Conservation (phyloP, 768 basidiomycete genomes). For the Galerina marginata region DNA sequence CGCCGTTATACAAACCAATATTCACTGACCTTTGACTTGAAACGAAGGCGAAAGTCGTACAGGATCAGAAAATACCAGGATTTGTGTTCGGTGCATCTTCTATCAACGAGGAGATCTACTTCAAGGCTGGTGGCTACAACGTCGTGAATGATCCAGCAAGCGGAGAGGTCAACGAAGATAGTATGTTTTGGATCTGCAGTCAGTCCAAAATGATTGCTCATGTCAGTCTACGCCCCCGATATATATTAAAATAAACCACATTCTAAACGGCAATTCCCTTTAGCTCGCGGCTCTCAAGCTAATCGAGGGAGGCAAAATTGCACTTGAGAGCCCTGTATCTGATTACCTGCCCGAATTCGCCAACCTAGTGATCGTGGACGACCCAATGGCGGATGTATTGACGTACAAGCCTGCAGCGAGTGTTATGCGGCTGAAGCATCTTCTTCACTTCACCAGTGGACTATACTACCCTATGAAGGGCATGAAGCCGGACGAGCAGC, state of each 20-base stretch:
- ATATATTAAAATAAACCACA: neutral
- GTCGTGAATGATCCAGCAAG: conserved; percentile 32
- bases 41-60: conserved; percentile 10
- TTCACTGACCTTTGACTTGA: neutral
- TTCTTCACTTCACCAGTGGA: conserved; percentile 35
- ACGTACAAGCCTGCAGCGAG: conserved; percentile 24
- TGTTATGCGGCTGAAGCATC: conserved; percentile 26
- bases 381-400: conserved; percentile 7
- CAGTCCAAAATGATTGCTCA: conserved; percentile 39
- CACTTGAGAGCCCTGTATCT: conserved; percentile 25
- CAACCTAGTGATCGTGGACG: conserved; percentile 25
- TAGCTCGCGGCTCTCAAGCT: conserved; percentile 37
- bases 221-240: conserved; percentile 20
- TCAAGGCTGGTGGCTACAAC: conserved; percentile 27
- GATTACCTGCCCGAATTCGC: conserved; percentile 33
- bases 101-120: conserved; percentile 32
- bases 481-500: neutral
- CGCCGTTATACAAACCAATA: neutral
- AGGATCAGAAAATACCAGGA: conserved; percentile 27
- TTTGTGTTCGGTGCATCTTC: conserved; percentile 35
- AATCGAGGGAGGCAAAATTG: conserved; percentile 33
- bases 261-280: too few species aligned
- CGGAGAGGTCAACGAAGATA: conserved; percentile 28
- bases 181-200: conserved; percentile 44
- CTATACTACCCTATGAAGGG: conserved; percentile 23